These are phyloP conservation scores for Pycnococcus provasolii DNA, from an alignment of 139 green algal genomes.

Conservation along the genomic window DNA sequence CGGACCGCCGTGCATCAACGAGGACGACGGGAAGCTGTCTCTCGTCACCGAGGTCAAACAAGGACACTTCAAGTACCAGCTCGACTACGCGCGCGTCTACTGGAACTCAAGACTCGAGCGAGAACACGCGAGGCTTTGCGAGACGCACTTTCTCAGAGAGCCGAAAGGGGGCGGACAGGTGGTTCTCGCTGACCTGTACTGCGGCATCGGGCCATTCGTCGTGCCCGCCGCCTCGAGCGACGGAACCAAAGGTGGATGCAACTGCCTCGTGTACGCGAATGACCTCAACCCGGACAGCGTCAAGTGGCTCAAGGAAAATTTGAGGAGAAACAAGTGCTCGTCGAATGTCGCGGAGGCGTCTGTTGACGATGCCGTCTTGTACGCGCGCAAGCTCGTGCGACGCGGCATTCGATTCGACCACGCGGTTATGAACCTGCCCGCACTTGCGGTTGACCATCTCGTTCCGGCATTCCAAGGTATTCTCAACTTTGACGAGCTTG, in stretches of 20 bases:
- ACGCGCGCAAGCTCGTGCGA: neutral
- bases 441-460: slow-evolving; percentile 75
- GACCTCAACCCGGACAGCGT: slow-evolving; percentile 85
- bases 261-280: slow-evolving; percentile 72
- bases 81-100: slow-evolving; percentile 90
- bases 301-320: slow-evolving; percentile 65
- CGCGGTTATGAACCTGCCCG: slow-evolving; percentile 88
- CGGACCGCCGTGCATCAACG: slow-evolving; percentile 37
- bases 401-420: slow-evolving; percentile 44
- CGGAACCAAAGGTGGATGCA: slow-evolving; percentile 38
- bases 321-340: slow-evolving; percentile 48
- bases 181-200: slow-evolving; percentile 44
- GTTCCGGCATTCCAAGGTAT: slow-evolving; percentile 60
- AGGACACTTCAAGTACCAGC: slow-evolving; percentile 63
- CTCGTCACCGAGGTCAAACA: slow-evolving; percentile 72
- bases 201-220: slow-evolving; percentile 87
- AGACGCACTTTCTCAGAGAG: neutral
- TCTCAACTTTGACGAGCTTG: neutral
- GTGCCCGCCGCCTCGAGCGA: slow-evolving; percentile 64
- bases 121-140: slow-evolving; percentile 76
- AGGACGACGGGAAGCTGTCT: neutral
- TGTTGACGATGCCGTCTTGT: neutral
- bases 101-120: slow-evolving; percentile 94
- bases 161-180: slow-evolving; percentile 30
- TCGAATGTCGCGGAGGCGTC: neutral